Base-by-base conservation (phyloP, 306 rosid species). In the Elaeagnus macrophylla region DNA sequence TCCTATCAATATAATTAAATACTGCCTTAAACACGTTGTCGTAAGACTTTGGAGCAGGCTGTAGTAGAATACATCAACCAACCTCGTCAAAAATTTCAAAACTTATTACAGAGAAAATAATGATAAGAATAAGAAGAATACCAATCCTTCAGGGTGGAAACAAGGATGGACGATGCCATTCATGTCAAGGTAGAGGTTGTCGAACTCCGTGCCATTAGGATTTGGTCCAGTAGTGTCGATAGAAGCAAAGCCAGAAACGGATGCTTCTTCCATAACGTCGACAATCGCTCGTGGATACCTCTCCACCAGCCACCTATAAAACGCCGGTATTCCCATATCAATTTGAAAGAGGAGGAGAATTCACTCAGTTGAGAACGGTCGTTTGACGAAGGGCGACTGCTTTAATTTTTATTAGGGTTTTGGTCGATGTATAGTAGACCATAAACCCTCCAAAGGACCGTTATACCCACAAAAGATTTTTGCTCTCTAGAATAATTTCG, bases 121-220 rank as follows among this genome's bases (percentile, higher is more conserved):
- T 19, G 4, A 59, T 32, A 35, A 7, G 8, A 15, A 25, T 15
- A 2, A 5, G 12, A 3, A 7, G 11, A 39, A 5, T 36, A 59
- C 67, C 60, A 51, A 20, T 12, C 60, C 60, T n/a, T 67, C 60
- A 9, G 66, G 72, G 49, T 67, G 72, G 35, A 67, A 67, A 53
- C 72, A 67, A 42, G 72, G 72, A 53, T 67, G 72, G 60, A 67
- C 40, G 47, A 67, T 59, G 32, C 72, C 72, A 39, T 67, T 67
- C 72, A 67, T 67, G 65, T 67, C 72, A 54, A 67, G 65, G 19
- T 67, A 67, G 72, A 67, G 72, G 53, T 67, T 67, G 66, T 67
- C 72, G 55, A 59, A 58, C 37, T 59, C 72, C 37, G 18, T 0
- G 54, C 60, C 60, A 19, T 51, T 57, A 7, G 64, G 64, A n/a